phyloP scores from a whole-genome alignment of 148 eudicot genomes.

The Cornus controversa region DNA sequence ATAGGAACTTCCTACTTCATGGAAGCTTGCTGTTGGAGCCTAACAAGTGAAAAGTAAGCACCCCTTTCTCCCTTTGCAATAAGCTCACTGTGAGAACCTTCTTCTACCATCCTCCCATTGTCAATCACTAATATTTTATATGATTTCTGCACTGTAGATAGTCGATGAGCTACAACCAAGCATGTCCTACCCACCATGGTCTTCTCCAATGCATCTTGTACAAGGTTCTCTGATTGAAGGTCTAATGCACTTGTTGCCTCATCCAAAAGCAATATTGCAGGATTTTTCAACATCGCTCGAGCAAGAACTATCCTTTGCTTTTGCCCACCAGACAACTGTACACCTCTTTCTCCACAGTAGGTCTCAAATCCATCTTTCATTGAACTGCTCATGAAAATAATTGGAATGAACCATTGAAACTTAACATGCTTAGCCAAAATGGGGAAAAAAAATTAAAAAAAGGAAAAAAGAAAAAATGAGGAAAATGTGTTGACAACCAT shows the following conservation, averaged over 20 bases:
- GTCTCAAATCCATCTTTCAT: conserved; percentile 39
- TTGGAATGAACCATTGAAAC: too few relatives aligned
- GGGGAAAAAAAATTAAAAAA: background rate
- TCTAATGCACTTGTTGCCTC: conserved; percentile 51
- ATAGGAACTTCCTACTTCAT: background rate
- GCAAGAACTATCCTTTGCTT: conserved; percentile 45
- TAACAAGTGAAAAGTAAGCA: conserved; percentile 19
- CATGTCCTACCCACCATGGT: conserved; percentile 44
- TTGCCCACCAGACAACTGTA: conserved; percentile 47
- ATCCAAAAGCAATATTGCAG: conserved; percentile 41
- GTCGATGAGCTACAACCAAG: conserved; percentile 41
- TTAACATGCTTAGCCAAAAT: background rate
- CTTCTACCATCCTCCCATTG: conserved; percentile 32
- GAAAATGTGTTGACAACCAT: too few relatives aligned
- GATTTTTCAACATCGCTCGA: conserved; percentile 44
- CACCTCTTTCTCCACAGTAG: conserved; percentile 45
- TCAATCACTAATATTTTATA: conserved; percentile 29
- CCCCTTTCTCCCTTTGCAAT: conserved; percentile 20
- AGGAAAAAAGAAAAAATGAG: too few relatives aligned
- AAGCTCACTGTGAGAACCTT: conserved; percentile 34
- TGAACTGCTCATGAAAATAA: conserved; percentile 16
- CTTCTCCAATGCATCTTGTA: conserved; percentile 43
- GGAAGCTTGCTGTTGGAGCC: conserved; percentile 5
- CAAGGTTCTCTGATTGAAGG: conserved; percentile 30
- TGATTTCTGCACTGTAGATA: conserved; percentile 32